phyloP scores from a whole-genome alignment of 2,329 filamentous ascomycete species.

The Pestalotiopsis sp. region DNA sequence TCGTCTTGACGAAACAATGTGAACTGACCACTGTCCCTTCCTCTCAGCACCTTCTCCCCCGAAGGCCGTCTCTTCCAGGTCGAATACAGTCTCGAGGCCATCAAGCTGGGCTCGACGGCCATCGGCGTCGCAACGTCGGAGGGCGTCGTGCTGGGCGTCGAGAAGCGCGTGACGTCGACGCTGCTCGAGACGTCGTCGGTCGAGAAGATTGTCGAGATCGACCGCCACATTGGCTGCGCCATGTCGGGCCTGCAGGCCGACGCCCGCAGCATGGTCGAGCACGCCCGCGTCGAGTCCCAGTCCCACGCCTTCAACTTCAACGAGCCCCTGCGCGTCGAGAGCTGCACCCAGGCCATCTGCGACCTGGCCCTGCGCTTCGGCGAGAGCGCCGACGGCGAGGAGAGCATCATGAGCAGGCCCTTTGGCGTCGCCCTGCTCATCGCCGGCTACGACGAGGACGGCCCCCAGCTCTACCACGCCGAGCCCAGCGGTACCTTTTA shows the following conservation, averaged over 20 bases:
- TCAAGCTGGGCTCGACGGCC: conserved; percentile 97
- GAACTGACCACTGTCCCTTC: conserved; percentile 1
- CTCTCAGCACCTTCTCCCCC: conserved; percentile 90
- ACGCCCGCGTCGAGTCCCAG: conserved; percentile 96
- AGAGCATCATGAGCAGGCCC: conserved; percentile 97
- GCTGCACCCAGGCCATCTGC: conserved; percentile 98
- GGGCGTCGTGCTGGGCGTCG: conserved; percentile 94
- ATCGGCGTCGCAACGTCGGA: conserved; percentile 96
- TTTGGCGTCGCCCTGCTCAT: conserved; percentile 97
- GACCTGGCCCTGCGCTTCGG: conserved; percentile 95
- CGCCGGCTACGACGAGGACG: conserved; percentile 96
- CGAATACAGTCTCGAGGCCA: conserved; percentile 99
- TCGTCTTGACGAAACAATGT: conserved; percentile 11
- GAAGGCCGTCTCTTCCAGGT: conserved; percentile 99
- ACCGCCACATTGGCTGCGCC: conserved; percentile 97
- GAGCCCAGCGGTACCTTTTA: conserved; percentile 99
- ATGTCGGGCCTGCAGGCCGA: conserved; percentile 98
- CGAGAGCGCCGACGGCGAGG: conserved; percentile 95
- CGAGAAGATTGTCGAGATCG: conserved; percentile 99
- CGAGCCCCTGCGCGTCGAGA: conserved; percentile 92
- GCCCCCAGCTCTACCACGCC: conserved; percentile 94
- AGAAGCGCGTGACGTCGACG: conserved; percentile 98
- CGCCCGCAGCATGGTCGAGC: conserved; percentile 96
- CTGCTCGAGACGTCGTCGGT: conserved; percentile 97
- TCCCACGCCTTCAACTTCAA: conserved; percentile 98